A percentile compares a stretch with the other conserved stretches of the same genome.
Evolutionary conservation across 2,329 filamentous ascomycete species (phyloP).

Genomic region (Huntiella savannae): DNA sequence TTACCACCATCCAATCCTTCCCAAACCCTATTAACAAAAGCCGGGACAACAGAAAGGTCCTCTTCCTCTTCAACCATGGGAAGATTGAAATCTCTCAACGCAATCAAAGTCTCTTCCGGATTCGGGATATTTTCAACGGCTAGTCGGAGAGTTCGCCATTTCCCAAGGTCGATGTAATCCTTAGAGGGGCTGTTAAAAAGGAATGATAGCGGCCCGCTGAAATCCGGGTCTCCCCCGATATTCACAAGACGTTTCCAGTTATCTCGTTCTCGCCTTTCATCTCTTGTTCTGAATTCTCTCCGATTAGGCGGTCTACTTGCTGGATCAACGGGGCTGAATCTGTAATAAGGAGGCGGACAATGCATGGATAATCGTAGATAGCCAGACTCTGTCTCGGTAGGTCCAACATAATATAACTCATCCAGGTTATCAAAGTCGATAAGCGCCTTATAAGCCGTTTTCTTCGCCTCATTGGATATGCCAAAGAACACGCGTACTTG

Average conservation of each 20-base stretch:
- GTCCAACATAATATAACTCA: constrained; percentile 19
- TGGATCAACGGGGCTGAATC: constrained; percentile 17
- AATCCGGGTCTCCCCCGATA: constrained; percentile 15
- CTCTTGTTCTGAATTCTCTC: too few relatives aligned
- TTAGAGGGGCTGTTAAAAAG: constrained; percentile 16
- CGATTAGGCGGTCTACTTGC: not conserved
- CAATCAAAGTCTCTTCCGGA: constrained; percentile 24
- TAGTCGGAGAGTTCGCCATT: constrained; percentile 38
- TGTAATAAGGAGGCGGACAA: constrained; percentile 30
- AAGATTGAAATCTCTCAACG: constrained; percentile 51
- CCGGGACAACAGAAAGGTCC: not conserved
- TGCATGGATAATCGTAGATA: constrained; percentile 24
- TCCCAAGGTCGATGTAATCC: constrained; percentile 30
- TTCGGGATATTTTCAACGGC: constrained; percentile 18
- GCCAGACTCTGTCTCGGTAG: not conserved
- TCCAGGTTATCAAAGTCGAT: constrained; percentile 29
- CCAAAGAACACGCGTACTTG: constrained; percentile 8
- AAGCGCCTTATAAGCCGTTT: constrained; percentile 20
- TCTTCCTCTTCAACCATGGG: constrained; percentile 2
- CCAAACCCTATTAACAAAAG: constrained; percentile 3
- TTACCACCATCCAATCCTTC: not conserved
- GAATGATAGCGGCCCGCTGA: constrained; percentile 20
- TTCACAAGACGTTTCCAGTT: constrained; percentile 32
- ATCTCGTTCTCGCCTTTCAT: constrained; percentile 12
- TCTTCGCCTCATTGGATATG: not conserved